Percentiles rank a stretch among this genome's conserved stretches.
Evolutionary conservation across 805 yeast species (phyloP).

Genomic region (Kazachstania taianensis): DNA sequence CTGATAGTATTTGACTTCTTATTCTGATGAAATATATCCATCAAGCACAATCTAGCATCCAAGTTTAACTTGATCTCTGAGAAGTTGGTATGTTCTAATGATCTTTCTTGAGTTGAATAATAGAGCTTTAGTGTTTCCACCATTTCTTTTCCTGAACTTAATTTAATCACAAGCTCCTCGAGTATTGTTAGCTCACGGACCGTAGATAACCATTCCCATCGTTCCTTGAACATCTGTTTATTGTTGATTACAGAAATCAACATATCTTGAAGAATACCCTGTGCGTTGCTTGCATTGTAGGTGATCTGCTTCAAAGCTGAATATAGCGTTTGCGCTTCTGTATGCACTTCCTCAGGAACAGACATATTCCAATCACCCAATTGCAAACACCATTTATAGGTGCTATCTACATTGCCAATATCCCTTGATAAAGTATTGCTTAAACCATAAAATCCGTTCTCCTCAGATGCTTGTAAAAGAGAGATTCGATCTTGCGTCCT

Average conservation of each 20-base stretch:
- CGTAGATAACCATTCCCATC: slow-evolving; percentile 16
- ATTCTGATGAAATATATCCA: too few species aligned
- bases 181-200: slow-evolving; percentile 11
- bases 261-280: slow-evolving; percentile 4
- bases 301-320: slow-evolving; percentile 36
- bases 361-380: slow-evolving; percentile 72
- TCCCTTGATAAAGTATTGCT: slow-evolving; percentile 36
- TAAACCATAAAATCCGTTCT: slow-evolving; percentile 49
- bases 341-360: slow-evolving; percentile 26
- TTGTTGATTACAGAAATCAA: slow-evolving; percentile 2
- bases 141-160: background rate
- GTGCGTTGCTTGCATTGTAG: background rate
- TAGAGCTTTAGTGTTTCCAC: too few species aligned
- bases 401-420: slow-evolving; percentile 11
- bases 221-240: slow-evolving; percentile 6
- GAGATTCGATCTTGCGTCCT: too few species aligned
- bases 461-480: slow-evolving; percentile 33
- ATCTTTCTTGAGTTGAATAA: slow-evolving; percentile 3
- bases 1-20: too few species aligned
- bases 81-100: slow-evolving; percentile 7
- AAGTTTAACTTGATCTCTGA: slow-evolving; percentile 8
- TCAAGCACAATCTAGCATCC: too few species aligned
- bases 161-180: slow-evolving; percentile 3
- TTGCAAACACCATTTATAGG: slow-evolving; percentile 66
- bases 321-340: slow-evolving; percentile 42